Evolutionary conservation across 2,329 filamentous ascomycete genomes (phyloP).

Genomic region (Apiospora rasikravindrae): DNA sequence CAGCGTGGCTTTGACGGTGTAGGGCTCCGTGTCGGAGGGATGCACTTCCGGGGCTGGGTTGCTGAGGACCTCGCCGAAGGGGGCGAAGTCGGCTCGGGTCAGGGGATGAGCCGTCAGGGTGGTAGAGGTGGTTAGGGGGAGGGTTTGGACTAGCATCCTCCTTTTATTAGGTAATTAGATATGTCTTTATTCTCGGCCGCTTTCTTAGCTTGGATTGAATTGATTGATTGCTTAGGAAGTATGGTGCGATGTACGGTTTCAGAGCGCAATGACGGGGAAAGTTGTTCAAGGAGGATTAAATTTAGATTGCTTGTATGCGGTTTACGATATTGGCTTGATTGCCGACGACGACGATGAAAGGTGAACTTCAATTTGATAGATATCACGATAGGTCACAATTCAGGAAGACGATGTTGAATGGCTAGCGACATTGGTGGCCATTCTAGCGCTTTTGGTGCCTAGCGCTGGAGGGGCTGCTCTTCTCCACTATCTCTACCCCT

Average conservation of each 20-base stretch:
- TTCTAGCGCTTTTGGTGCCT: neutral
- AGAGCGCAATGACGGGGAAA: too few relatives aligned
- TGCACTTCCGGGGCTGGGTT: constrained; percentile 68
- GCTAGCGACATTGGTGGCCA: neutral
- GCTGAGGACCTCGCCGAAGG: constrained; percentile 83
- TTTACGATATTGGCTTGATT: neutral
- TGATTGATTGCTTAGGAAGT: neutral
- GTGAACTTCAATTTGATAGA: neutral
- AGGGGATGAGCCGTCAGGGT: constrained; percentile 69
- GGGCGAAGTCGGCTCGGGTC: constrained; percentile 69
- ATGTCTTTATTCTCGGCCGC: neutral
- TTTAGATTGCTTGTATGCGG: neutral
- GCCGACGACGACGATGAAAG: neutral
- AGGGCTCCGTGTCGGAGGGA: constrained; percentile 42
- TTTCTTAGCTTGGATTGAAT: neutral
- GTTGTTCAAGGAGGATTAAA: neutral
- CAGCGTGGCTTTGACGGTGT: constrained; percentile 32
- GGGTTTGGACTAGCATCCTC: constrained; percentile 35
- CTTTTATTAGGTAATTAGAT: neutral
- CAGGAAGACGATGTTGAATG: constrained; percentile 2
- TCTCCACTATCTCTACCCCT: neutral
- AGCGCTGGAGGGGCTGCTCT: neutral
- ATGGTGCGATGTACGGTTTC: neutral
- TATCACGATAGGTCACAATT: neutral
- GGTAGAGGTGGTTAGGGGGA: constrained; percentile 28